Conservation (phyloP, 2,329 filamentous ascomycete species). For the Epichloe coenophiala region DNA sequence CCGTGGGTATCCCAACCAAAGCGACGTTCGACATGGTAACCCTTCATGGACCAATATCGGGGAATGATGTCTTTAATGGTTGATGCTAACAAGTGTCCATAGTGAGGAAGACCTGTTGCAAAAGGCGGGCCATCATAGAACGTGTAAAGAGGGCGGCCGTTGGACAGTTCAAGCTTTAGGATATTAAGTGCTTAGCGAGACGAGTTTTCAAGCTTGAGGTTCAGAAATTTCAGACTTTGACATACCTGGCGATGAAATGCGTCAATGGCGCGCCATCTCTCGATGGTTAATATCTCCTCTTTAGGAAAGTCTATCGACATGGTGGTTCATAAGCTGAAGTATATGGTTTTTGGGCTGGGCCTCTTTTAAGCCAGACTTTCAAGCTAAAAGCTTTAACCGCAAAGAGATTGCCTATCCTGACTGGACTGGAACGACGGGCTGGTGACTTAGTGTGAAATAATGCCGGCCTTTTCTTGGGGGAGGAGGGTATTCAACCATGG, state of each 20-base stretch:
- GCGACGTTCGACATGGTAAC: conserved; percentile 77
- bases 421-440: not conserved
- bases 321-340: conserved; percentile 19
- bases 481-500: not conserved
- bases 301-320: conserved; percentile 90
- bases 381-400: not conserved
- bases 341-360: not conserved
- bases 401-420: not conserved
- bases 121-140: conserved; percentile 88
- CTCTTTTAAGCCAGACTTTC: not conserved
- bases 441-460: not conserved
- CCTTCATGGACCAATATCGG: conserved; percentile 95
- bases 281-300: conserved; percentile 75
- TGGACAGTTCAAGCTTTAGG: conserved; percentile 58
- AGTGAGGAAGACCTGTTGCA: conserved; percentile 56
- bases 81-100: conserved; percentile 67
- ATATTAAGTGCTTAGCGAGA: conserved; percentile 1
- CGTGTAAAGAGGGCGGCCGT: conserved; percentile 72
- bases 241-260: conserved; percentile 74
- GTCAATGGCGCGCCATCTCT: conserved; percentile 80
- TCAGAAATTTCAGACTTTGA: not conserved
- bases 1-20: conserved; percentile 96
- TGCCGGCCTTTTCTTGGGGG: not conserved
- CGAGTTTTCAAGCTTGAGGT: not conserved
- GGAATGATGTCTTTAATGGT: conserved; percentile 98